Evolutionary conservation across 1,139 yeast species (phyloP), one percentile per base, ranked within the genome.

Genomic region (Zygoascus sp.): DNA sequence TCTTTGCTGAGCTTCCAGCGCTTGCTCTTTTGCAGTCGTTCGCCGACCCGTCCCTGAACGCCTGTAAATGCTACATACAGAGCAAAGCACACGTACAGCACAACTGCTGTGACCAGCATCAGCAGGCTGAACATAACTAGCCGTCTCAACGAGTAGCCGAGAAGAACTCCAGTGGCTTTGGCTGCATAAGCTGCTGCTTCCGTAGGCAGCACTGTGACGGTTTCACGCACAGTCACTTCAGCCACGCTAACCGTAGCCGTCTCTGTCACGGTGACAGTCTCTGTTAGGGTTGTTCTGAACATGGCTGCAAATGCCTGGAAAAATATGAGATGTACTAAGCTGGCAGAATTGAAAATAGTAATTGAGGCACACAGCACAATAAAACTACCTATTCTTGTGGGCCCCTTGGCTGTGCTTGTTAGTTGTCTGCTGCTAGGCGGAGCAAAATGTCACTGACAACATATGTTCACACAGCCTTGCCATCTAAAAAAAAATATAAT

Each of bases 11-110:
- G 17, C 46, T 42, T 40, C 49, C 52, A 45, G 37, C 47, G 43
- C 27, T 49, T 51, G 46, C 52, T 53, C 10, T 30, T 44, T 17
- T 43, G 47, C 15, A 51, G 32, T 47, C 52, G 50, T 37, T 40
- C 44, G 28, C 46, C 49, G 34, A 51, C 48, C n/a, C 47, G 30
- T 20, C 30, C 42, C 22, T 30, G 27, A 28, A 53, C 32, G 21
- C 46, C 44, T 20, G 34, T 10, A 25, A 46, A 48, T n/a, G 49
- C 53, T 7, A 32, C 35, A 39, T 47, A 53, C 20, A 47, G 30
- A 7, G 45, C 52, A 32, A 45, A 50, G 23, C 54, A 51, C 13
- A 51, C 42, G 21, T 42, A 32, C 6, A 34, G 46, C 2, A 23
- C 30, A 21, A 45, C 42, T 2, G 32, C 47, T 1, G 45, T 34